Evolutionary conservation across 2,329 filamentous ascomycete species (phyloP).

Genomic region (Hymenoscyphus infarciens): DNA sequence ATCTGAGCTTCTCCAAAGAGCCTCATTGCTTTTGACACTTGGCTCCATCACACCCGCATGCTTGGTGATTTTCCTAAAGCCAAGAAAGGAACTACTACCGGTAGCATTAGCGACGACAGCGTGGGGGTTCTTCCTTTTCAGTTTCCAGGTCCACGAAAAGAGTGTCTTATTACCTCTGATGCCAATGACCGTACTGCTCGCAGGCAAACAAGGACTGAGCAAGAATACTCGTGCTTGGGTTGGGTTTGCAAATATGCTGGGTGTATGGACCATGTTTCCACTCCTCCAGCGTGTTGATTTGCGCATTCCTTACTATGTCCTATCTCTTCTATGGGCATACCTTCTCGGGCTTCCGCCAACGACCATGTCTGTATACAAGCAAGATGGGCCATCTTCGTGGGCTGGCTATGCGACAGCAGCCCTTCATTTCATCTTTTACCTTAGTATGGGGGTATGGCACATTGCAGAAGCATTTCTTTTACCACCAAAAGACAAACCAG

Average conservation of each 20-base stretch:
- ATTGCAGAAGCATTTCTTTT: slow-evolving; percentile 63
- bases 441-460: slow-evolving; percentile 79
- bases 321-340: slow-evolving; percentile 87
- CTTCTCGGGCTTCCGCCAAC: slow-evolving; percentile 82
- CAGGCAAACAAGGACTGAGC: slow-evolving; percentile 71
- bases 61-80: slow-evolving; percentile 72
- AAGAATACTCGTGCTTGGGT: slow-evolving; percentile 83
- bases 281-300: slow-evolving; percentile 82
- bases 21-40: slow-evolving; percentile 72
- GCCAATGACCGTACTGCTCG: slow-evolving; percentile 86
- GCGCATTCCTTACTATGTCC: slow-evolving; percentile 75
- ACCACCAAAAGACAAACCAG: slow-evolving; percentile 75
- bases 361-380: slow-evolving; percentile 65
- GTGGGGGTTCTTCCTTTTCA: slow-evolving; percentile 97
- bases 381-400: slow-evolving; percentile 45
- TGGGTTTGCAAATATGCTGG: slow-evolving; percentile 89
- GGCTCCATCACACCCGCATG: slow-evolving; percentile 76
- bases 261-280: slow-evolving; percentile 90
- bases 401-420: slow-evolving; percentile 58
- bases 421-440: slow-evolving; percentile 73
- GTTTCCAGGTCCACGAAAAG: slow-evolving; percentile 98
- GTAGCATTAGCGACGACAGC: slow-evolving; percentile 78
- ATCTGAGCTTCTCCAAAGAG: slow-evolving; percentile 66
- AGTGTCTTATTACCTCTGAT: slow-evolving; percentile 88
- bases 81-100: slow-evolving; percentile 72